Evolutionary conservation across 2,329 filamentous ascomycete species (phyloP), one percentile per base, ranked within the genome.

Genomic region (Penicillium corylophilum): DNA sequence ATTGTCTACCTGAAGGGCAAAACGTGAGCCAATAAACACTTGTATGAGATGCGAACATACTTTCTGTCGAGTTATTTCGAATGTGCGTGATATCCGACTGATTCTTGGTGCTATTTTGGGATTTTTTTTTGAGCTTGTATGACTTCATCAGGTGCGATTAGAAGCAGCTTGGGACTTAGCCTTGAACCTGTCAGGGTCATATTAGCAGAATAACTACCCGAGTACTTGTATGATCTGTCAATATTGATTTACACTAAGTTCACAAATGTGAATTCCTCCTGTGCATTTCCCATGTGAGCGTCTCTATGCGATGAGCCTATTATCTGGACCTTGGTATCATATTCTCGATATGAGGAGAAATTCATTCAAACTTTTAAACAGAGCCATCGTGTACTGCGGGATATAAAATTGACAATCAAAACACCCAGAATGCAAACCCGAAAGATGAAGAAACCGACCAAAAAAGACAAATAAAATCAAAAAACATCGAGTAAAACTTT

Each of bases 351-450:
- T 41, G 3, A 28, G 23, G 43, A 20, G 31, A 20, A 18, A 33
- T 46, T 46, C 48, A 41, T 46, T 51, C 26, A 29, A 50, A 31
- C 36, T 9, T 45, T 7, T 44, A 55, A 53, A 46, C 46, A 57
- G 42, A 54, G 50, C 59, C 61, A 52, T 58, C 61, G 57, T 62
- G 48, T 63, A 62, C 61, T 62, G 61, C 56, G 62, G 61, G 62
- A 62, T 64, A 64, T 64, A 48, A 50, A 45, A 43, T 24, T 24
- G 38, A 54, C 13, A 44, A 43, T 10, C 20, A 49, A 43, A 48
- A 5, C 13, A 36, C 20, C 33, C 23, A 2, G 16, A 36, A 18
- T 42, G 24, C 44, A 24, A 45, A 29, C 16, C 13, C 8, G 29
- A 38, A 15, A 31, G 20, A 39, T 10, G 8, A 16, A 26, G 24